Percentiles rank a stretch among this genome's conserved stretches.
Conservation (phyloP, 768 basidiomycete species). For the Pleurotus sapidus region DNA sequence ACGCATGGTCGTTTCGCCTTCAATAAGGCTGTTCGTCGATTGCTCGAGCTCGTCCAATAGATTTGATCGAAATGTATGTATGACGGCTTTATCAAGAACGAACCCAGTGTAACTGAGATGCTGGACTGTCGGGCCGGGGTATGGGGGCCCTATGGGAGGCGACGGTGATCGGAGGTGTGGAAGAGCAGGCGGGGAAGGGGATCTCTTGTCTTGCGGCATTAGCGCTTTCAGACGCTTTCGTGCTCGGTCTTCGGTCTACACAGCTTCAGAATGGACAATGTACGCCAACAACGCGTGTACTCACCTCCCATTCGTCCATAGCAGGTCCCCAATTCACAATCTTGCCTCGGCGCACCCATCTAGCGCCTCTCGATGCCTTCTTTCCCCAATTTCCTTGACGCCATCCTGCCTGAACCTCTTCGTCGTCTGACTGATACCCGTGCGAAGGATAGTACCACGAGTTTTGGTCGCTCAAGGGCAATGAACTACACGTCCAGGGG, state of each 20-base stretch:
- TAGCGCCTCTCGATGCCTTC: slow-evolving; percentile 69
- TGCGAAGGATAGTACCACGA: slow-evolving; percentile 86
- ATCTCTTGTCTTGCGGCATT: slow-evolving; percentile 58
- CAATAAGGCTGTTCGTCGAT: slow-evolving; percentile 80
- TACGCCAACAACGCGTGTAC: slow-evolving; percentile 12
- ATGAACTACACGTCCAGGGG: slow-evolving; percentile 4
- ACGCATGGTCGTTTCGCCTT: slow-evolving; percentile 73
- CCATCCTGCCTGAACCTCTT: slow-evolving; percentile 41
- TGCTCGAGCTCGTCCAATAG: slow-evolving; percentile 78
- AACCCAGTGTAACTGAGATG: slow-evolving; percentile 81
- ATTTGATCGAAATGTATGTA: slow-evolving; percentile 78
- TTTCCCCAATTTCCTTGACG: slow-evolving; percentile 81
- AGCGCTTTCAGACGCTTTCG: slow-evolving; percentile 74
- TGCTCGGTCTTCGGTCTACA: slow-evolving; percentile 77
- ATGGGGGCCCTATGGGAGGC: slow-evolving; percentile 76
- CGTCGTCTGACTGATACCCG: slow-evolving; percentile 66
- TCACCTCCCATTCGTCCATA: slow-evolving; percentile 85
- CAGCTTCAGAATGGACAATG: slow-evolving; percentile 12
- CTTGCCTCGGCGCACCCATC: slow-evolving; percentile 83
- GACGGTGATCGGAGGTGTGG: slow-evolving; percentile 77
- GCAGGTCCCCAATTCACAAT: slow-evolving; percentile 81
- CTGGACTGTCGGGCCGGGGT: slow-evolving; percentile 61
- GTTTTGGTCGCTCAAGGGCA: slow-evolving; percentile 68
- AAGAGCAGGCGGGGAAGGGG: slow-evolving; percentile 69
- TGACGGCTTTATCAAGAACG: slow-evolving; percentile 82